Evolutionary conservation across 306 rosid genomes (phyloP), one percentile per base, ranked within the genome.

Genomic region (Glycine tomentella): DNA sequence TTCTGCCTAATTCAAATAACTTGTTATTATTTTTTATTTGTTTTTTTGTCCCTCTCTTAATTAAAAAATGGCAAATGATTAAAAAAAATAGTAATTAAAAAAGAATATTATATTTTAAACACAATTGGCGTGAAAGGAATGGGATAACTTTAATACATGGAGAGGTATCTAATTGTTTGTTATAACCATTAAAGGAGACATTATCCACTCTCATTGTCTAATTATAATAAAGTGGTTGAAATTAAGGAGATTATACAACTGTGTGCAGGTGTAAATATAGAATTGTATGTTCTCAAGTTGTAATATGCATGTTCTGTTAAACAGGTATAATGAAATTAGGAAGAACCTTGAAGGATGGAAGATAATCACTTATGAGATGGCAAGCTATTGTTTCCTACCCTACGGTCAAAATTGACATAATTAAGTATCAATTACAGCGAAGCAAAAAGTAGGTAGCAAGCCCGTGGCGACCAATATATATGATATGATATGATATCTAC

Each of bases 391-490:
- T 25, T 25, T 25, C 31, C 31, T 25, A 25, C 31, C 0, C 31
- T 25, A 25, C 2, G 1, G 16, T 31, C 55, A 34, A 65, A 34
- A 6, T 12, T 0, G 31, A 53, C 53, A 65, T 65, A 20, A 56
- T 15, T 49, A n/a, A 46, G 51, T 33, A 56, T 82, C 20, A 67
- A 0, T 20, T 44, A 67, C 80, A 81, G 4, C 75, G 10, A 67
- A 53, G 67, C 46, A 50, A 46, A 56, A 50, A 71, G 46, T 46
- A 72, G 20, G 2, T 16, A 55, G 61, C 2, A 2, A n/a, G 7
- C 4, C 3, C 38, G 4, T 3, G 4, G 38, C 0, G 38, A 34
- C 4, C 38, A 34, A 13, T 12, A 51, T 55, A 15, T 6, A 40
- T 40, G 44, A 40, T 40, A 40, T 40, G 44, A 40, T 40, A 40